phyloP scores from a whole-genome alignment of 73 alveolate genomes.

The Tetrahymena malaccensis region DNA sequence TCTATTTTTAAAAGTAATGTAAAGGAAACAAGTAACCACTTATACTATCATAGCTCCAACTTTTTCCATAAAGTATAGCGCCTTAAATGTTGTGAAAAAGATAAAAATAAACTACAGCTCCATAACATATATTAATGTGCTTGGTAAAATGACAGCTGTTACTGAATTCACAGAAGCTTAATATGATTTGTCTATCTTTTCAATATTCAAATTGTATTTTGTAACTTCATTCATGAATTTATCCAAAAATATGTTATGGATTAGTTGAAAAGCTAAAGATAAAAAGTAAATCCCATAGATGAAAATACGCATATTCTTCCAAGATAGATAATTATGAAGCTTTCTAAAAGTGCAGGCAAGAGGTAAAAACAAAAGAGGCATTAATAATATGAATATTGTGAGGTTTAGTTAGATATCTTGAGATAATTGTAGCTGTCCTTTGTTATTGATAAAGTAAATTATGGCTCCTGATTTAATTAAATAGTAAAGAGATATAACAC shows the following conservation, averaged over 20 bases:
- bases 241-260: not conserved
- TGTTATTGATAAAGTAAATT: not conserved
- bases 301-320: not conserved
- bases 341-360: not conserved
- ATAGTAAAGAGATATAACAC: not conserved
- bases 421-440: not conserved
- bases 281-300: not conserved
- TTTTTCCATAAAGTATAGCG: not conserved
- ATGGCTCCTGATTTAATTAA: not conserved
- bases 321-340: not conserved
- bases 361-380: not conserved
- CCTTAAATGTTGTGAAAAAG: not conserved
- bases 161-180: not conserved
- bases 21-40: not conserved
- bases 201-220: not conserved
- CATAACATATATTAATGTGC: not conserved
- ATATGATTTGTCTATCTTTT: not conserved
- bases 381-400: not conserved
- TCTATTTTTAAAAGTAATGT: not conserved
- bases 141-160: not conserved
- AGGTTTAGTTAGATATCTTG: not conserved
- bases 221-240: not conserved
- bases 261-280: not conserved
- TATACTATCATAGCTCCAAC: not conserved
- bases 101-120: not conserved